phyloP scores from a whole-genome alignment of 1,139 yeast genomes.

The Magnusiomyces ingens region DNA sequence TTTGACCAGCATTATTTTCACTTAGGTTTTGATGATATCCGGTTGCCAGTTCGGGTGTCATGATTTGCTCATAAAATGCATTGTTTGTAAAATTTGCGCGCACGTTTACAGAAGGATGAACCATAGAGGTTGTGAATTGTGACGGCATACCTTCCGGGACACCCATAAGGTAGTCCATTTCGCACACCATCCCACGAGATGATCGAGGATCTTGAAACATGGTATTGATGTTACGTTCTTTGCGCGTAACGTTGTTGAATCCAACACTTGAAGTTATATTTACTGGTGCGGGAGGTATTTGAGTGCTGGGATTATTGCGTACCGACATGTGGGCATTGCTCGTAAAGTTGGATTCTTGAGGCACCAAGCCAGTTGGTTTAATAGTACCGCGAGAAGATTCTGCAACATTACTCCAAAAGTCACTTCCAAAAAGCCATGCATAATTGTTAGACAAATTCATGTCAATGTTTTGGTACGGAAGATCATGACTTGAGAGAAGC shows the following conservation, averaged over 20 bases:
- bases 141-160: neutral
- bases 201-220: neutral
- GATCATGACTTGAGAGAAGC: neutral
- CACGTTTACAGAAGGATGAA: neutral
- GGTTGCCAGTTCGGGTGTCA: too few relatives aligned
- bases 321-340: neutral
- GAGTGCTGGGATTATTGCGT: neutral
- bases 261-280: neutral
- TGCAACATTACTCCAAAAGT: constrained; percentile 3
- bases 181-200: neutral
- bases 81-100: neutral
- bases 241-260: neutral
- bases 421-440: constrained; percentile 11
- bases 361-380: too few relatives aligned
- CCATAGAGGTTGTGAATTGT: neutral
- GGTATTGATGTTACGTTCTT: neutral
- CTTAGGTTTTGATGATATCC: too few relatives aligned
- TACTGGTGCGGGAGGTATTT: neutral
- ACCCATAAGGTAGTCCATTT: constrained; percentile 1
- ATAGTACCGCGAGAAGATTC: too few relatives aligned
- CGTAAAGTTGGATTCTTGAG: too few relatives aligned
- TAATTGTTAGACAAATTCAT: neutral
- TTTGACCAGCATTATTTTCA: too few relatives aligned
- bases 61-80: too few relatives aligned
- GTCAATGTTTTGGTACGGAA: neutral